Evolutionary conservation across 768 basidiomycete species (phyloP), one percentile per base, ranked within the genome.

Genomic region (Cystoderma amianthinum): DNA sequence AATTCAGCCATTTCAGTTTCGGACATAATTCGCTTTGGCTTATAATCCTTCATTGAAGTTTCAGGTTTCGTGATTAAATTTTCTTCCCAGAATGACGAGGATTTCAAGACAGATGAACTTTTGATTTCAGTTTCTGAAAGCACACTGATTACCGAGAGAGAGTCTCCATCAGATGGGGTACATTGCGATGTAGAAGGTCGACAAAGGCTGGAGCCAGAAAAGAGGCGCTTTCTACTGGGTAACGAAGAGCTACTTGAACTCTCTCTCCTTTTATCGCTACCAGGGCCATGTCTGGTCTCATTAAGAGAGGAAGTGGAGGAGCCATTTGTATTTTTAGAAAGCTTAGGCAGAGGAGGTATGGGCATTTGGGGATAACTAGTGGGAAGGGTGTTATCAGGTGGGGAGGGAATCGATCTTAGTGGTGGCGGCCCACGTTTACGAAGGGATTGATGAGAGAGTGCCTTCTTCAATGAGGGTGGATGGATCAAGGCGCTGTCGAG

Each of bases 1-100:
- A 84, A 59, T 55, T 70, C 67, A 16, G 76, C 68, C 65, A 82
- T 70, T 42, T 82, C 78, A 13, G 76, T 79, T 17, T 78, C 75
- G 12, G 80, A 77, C 71, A 84, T 71, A 45, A 84, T 85, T 30
- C 73, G 73, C 53, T 82, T 78, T 5, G 80, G 78, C 3, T 61
- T 65, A 55, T 80, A 79, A 20, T 81, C 80, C 12, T 20, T 11
- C 35, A 11, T 9, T 9, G 17, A 11, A 18, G 54, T 41, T 17
- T 52, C n/a, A n/a, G n/a, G n/a, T n/a, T n/a, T n/a, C 22, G 57
- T 48, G 38, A 55, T 50, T n/a, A n/a, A n/a, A 36, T 48, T 44
- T 44, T 75, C 75, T 24, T 80, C 79, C 68, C 74, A 76, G 45
- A 72, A 69, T 9, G 71, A 74, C 19, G 62, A 49, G 13, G 53